Evolutionary conservation across 768 basidiomycete genomes (phyloP).

Genomic region (Phanerochaete sordida): DNA sequence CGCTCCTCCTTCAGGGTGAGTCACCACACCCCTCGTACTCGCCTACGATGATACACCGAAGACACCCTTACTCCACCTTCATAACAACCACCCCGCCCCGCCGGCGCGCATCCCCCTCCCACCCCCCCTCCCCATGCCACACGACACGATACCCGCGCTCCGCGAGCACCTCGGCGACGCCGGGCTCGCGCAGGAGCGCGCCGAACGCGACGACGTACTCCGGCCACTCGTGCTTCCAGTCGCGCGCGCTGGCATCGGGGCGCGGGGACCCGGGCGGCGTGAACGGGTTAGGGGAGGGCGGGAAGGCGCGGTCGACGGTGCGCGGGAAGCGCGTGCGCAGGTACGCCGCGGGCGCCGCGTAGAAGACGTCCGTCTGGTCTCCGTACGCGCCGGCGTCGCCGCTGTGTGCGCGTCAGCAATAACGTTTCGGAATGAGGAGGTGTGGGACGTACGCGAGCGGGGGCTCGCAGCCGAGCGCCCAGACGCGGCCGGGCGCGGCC

Average conservation of each 20-base stretch:
- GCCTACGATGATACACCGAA: too few species aligned
- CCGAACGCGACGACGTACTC: conserved; percentile 82
- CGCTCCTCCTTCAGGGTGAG: too few species aligned
- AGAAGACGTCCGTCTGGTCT: conserved; percentile 85
- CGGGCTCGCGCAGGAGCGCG: conserved; percentile 47
- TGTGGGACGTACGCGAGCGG: conserved; percentile 65
- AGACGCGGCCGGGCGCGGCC: conserved; percentile 51
- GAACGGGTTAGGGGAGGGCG: conserved; percentile 52
- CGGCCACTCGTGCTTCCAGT: conserved; percentile 78
- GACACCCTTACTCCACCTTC: too few species aligned
- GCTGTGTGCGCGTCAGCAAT: conserved; percentile 8
- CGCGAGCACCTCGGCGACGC: conserved; percentile 11
- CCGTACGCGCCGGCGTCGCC: conserved; percentile 41
- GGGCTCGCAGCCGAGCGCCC: conserved; percentile 93
- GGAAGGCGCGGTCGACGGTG: conserved; percentile 58
- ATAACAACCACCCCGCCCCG: conserved; percentile 21
- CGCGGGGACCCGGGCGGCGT: conserved; percentile 42
- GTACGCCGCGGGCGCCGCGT: conserved; percentile 64
- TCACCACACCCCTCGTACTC: too few species aligned
- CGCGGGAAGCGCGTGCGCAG: conserved; percentile 64
- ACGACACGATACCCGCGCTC: conserved; percentile 17
- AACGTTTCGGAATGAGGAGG: not conserved
- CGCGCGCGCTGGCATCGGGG: conserved; percentile 21
- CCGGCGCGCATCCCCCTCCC: conserved; percentile 23
- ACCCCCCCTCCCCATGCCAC: conserved; percentile 21